A percentile compares a stretch with the other conserved stretches of the same genome.
These are phyloP conservation scores for Blepharisma japonicum DNA, from an alignment of 73 alveolate species.

Conservation along the genomic window DNA sequence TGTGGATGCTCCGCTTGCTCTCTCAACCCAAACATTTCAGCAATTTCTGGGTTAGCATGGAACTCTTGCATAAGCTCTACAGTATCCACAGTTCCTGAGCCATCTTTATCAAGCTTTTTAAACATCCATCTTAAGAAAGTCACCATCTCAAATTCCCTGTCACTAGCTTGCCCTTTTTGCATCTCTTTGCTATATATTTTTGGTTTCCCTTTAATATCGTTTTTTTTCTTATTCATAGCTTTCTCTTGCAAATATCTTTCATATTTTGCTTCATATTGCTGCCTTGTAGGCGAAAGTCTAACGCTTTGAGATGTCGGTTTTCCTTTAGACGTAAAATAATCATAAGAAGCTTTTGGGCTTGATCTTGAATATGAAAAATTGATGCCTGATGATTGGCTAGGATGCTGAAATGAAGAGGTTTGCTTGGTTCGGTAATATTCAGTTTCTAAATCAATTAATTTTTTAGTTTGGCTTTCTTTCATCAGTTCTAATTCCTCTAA, in stretches of 20 bases:
- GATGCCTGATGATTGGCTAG: too few relatives aligned
- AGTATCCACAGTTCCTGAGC: conserved; percentile 18
- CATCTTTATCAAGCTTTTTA: conserved; percentile 11
- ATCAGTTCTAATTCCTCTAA: conserved; percentile 4
- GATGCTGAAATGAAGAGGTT: too few relatives aligned
- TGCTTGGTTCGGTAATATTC: background rate
- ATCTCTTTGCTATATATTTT: background rate
- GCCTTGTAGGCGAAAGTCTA: too few relatives aligned
- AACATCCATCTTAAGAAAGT: background rate
- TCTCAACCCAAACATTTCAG: conserved; percentile 8
- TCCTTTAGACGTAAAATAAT: too few relatives aligned
- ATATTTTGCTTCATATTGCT: background rate
- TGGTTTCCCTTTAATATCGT: background rate
- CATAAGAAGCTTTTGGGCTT: too few relatives aligned
- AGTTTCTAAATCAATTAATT: conserved; percentile 1
- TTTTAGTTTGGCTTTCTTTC: background rate
- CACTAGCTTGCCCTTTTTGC: background rate
- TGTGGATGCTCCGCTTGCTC: background rate
- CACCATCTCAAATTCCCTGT: background rate
- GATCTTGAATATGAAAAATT: too few relatives aligned
- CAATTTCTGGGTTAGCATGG: conserved; percentile 5
- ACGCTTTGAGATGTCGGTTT: too few relatives aligned
- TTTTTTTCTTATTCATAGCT: background rate
- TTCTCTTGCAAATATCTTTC: background rate
- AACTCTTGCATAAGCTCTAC: conserved; percentile 16